Base-by-base conservation (phyloP, 495 filamentous ascomycete genomes). In the Penicillium lividum region DNA sequence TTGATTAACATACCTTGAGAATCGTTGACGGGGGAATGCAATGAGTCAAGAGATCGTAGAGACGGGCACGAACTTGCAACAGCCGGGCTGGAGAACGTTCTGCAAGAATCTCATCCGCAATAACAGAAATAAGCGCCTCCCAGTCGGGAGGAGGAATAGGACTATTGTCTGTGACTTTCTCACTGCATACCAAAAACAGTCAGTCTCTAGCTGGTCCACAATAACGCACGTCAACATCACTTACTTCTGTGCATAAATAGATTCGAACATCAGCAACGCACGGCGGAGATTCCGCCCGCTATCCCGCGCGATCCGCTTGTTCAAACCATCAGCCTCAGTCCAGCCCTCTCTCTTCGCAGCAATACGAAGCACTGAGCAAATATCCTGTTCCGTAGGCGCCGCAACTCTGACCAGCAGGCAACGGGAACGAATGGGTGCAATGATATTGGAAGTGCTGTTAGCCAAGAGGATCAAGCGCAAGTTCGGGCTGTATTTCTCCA, bases 401-500 rank as follows among this genome's bases (percentile, higher is more conserved):
- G 93, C 88, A 43, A 98, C 94, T 58, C 94, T 83, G 51, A 98
- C 90, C 47, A 98, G 80, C 70, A 98, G 77, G 53, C 91, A 95
- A 66, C 94, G 80, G 54, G 87, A 92, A 56, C 93, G 82, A 68
- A 98, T 98, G 1, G 94, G 94, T 16, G 93, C 93, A 74, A 98
- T 98, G 64, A 98, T 98, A 65, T 97, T 97, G 55, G 92, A 90
- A 31, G 94, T 98, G 60, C 87, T 91, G 66, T 98, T 97, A 44
- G 93, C 95, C 47, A 98, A 76, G 46, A 98, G 76, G 48, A 98
- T 97, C 63, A 98, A 74, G 34, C 94, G 80, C 60, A 98, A 62
- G 72, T 98, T 98, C 22, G 94, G 93, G 60, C 88, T 92, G 75
- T 98, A 98, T 79, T 98, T 98, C 77, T 98, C 94, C 94, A 98